Percentiles rank a stretch among this genome's conserved stretches.
phyloP scores from a whole-genome alignment of 1,284 basidiomycete species.

The Hymenochaete sp. region DNA sequence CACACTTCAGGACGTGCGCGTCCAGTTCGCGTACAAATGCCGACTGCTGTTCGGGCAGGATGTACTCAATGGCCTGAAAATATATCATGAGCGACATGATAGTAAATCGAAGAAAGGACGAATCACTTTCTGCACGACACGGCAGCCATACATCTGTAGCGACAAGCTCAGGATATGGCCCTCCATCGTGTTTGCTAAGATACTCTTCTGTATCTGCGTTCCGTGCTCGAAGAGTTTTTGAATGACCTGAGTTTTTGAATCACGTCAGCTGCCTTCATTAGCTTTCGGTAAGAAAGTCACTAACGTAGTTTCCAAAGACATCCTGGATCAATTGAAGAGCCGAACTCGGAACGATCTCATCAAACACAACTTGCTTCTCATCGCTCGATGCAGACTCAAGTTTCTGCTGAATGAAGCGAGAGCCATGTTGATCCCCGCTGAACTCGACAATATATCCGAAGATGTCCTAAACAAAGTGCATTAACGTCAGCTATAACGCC shows the following conservation, averaged over 20 bases:
- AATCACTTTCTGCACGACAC: conserved; percentile 77
- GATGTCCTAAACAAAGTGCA: conserved; percentile 64
- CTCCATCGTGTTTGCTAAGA: conserved; percentile 71
- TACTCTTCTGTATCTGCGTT: conserved; percentile 63
- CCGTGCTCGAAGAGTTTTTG: conserved; percentile 95
- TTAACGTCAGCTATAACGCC: conserved; percentile 21
- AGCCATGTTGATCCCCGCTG: conserved; percentile 89
- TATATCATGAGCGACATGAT: conserved; percentile 15
- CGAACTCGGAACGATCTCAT: conserved; percentile 79
- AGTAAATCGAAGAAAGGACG: conserved; percentile 1
- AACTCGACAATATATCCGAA: conserved; percentile 87
- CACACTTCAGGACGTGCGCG: conserved; percentile 76
- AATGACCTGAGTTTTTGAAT: conserved; percentile 52
- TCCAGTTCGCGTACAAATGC: conserved; percentile 75
- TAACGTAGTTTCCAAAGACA: conserved; percentile 94
- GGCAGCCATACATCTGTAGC: conserved; percentile 93
- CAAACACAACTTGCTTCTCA: conserved; percentile 78
- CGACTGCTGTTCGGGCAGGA: conserved; percentile 71
- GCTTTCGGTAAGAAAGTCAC: conserved; percentile 22
- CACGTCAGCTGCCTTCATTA: conserved; percentile 4
- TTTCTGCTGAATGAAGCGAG: conserved; percentile 84
- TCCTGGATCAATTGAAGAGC: conserved; percentile 81
- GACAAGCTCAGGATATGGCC: conserved; percentile 74
- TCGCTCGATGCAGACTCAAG: conserved; percentile 69
- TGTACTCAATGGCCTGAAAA: conserved; percentile 72